Conservation (phyloP, 495 filamentous ascomycete species). For the Neurospora hispaniola region DNA sequence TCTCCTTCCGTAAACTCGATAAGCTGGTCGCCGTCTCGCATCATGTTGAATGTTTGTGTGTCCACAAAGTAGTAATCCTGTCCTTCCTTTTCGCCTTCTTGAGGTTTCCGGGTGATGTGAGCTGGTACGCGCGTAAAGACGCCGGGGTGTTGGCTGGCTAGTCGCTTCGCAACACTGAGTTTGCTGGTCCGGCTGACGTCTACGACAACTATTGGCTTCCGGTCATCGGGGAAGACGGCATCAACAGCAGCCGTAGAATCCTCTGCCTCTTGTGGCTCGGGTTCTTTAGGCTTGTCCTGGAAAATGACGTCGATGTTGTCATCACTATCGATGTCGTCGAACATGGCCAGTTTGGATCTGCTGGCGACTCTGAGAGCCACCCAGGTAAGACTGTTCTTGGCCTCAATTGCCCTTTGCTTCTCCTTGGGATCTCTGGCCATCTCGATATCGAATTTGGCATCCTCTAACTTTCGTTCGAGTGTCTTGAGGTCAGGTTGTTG, state of each 20-base stretch:
- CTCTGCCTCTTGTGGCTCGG: constrained; percentile 10
- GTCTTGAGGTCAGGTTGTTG: constrained; percentile 32
- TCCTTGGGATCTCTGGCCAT: constrained; percentile 63
- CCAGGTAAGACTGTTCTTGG: constrained; percentile 82
- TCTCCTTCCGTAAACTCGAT: constrained; percentile 35
- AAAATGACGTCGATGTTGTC: constrained; percentile 51
- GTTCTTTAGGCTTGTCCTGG: constrained; percentile 25
- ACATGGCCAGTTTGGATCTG: constrained; percentile 56
- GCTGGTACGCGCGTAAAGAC: constrained; percentile 27
- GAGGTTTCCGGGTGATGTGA: constrained; percentile 34
- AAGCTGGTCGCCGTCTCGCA: constrained; percentile 42
- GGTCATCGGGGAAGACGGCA: constrained; percentile 29
- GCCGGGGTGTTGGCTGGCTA: constrained; percentile 32
- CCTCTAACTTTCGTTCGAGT: constrained; percentile 50
- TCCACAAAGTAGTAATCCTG: constrained; percentile 38
- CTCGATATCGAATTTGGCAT: constrained; percentile 72
- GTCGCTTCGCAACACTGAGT: constrained; percentile 25
- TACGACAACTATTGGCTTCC: constrained; percentile 35
- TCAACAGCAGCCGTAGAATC: constrained; percentile 15
- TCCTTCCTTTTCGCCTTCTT: constrained; percentile 36
- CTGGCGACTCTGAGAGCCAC: constrained; percentile 69
- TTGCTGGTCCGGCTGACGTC: constrained; percentile 29
- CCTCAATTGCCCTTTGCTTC: constrained; percentile 50
- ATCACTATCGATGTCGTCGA: constrained; percentile 79
- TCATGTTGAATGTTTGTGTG: constrained; percentile 33